Evolutionary conservation across 2,329 filamentous ascomycete genomes (phyloP).

Genomic region (Botrytis elliptica): DNA sequence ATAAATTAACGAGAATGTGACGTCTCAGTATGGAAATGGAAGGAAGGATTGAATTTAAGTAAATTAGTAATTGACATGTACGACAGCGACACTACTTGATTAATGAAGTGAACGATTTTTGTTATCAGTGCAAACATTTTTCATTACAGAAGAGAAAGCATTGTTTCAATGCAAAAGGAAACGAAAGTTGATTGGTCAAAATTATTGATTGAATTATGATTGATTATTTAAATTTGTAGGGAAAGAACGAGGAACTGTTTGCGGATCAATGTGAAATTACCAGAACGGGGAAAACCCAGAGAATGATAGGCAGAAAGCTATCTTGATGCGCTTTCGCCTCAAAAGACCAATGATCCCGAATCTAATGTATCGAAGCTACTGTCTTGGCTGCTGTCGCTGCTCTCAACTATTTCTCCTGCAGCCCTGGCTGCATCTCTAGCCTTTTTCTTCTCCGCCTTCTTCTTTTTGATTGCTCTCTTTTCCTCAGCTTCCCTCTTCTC

Average conservation of each 20-base stretch:
- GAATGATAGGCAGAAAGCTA: neutral
- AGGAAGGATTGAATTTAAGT: neutral
- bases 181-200: neutral
- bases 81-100: neutral
- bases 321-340: no score
- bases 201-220: neutral
- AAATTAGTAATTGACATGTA: neutral
- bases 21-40: neutral
- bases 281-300: neutral
- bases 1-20: no score
- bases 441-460: neutral
- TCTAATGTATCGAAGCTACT: neutral
- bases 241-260: neutral
- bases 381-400: neutral
- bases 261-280: neutral
- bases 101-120: neutral
- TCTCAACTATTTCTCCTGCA: neutral
- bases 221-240: neutral
- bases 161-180: neutral
- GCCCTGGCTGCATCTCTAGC: neutral
- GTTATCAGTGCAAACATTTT: neutral
- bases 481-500: neutral
- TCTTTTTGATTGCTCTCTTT: neutral
- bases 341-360: neutral
- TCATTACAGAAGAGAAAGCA: no score